Conservation (phyloP, 73 alveolate genomes). For the Breviolum minutum region DNA sequence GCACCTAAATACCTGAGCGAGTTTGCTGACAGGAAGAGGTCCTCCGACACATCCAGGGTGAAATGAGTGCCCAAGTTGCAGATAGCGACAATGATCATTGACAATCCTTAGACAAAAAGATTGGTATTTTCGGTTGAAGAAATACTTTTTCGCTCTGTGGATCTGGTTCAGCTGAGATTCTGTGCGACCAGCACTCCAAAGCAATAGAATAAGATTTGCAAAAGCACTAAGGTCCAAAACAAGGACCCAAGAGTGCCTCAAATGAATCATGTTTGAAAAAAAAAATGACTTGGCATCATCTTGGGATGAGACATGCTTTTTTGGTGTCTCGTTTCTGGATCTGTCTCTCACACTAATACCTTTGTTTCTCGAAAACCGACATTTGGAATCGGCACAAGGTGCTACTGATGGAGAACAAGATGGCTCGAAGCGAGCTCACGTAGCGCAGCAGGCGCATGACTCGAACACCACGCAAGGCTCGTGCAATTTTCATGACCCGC, state of each 20-base stretch:
- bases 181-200: constrained; percentile 20
- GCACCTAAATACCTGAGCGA: not conserved
- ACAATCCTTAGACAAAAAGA: not conserved
- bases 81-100: not conserved
- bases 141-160: too few species aligned
- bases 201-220: constrained; percentile 17
- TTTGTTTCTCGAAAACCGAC: not conserved
- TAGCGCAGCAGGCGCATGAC: constrained; percentile 41
- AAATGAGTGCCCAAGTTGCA: not conserved
- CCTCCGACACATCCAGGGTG: not conserved
- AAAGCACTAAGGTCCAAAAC: constrained; percentile 30
- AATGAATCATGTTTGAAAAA: not conserved
- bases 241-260: not conserved
- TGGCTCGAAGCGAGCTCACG: constrained; percentile 66
- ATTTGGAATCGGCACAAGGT: not conserved
- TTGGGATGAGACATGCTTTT: not conserved
- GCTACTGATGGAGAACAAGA: constrained; percentile 72
- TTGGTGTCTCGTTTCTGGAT: too few species aligned
- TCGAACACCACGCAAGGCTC: constrained; percentile 31
- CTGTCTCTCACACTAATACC: not conserved
- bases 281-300: not conserved
- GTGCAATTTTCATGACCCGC: constrained; percentile 2
- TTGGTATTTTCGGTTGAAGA: not conserved
- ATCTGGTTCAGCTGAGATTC: not conserved
- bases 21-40: too few species aligned